Evolutionary conservation across 306 rosid genomes (phyloP), one percentile per base, ranked within the genome.

Genomic region (Boehmeria nivea): DNA sequence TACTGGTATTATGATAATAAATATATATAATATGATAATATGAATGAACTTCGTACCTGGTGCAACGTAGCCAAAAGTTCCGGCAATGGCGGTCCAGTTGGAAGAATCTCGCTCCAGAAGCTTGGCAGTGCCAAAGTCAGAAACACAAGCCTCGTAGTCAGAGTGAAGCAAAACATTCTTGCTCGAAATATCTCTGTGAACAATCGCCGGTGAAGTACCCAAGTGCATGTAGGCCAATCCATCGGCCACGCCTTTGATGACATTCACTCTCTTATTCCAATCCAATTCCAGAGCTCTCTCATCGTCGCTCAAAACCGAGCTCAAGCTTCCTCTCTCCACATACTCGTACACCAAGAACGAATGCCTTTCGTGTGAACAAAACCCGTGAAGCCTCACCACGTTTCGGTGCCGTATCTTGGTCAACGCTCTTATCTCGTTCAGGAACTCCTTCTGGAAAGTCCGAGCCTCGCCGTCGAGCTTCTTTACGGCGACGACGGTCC

Each of bases 61-160:
- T 23, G 81, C 81, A 40, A 71, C 31, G 26, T 76, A 76, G 14
- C 74, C 78, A 28, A 61, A 58, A 15, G 81, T 76, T 25, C 77
- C 78, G 6, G 74, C 81, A 12, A 76, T 39, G 3, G 55, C 48
- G 7, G 74, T 73, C 74, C 73, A 73, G 45, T 73, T 62, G 52
- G 74, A 57, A 10, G 78, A 72, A 22, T 54, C 71, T 16, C 22
- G 36, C 18, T 71, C 69, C 2, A 76, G 21, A 40, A 70, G 51
- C 57, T 64, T 66, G 7, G 72, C 72, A 12, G 65, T 66, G 37
- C 72, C 78, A 44, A 73, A 67, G 39, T 73, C 78, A 1, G 74
- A 57, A 51, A 73, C 64, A 48, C 69, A 49, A 73, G 74, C 73
- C 52, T 67, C 74, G 46, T 57, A 62, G 14, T 59, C 38, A 1